phyloP scores from a whole-genome alignment of 106 monocot genomes.

The Apostasia ramifera region DNA sequence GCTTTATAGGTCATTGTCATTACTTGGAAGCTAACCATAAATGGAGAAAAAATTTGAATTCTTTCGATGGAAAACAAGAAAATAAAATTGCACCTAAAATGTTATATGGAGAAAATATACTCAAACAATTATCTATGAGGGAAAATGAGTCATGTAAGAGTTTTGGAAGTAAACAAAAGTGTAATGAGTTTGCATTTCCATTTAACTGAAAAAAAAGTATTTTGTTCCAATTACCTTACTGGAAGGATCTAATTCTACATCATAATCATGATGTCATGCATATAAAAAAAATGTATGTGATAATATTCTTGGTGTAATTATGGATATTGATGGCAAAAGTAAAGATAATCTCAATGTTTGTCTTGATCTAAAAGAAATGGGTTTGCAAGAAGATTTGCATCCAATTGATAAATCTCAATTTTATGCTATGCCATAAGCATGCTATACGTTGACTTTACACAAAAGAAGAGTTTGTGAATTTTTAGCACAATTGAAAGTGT shows the following conservation, averaged over 20 bases:
- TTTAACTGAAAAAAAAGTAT: constrained; percentile 7
- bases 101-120: background rate
- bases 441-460: background rate
- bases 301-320: background rate
- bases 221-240: constrained; percentile 10
- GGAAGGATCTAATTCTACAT: background rate
- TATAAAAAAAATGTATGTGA: constrained; percentile 4
- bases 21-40: background rate
- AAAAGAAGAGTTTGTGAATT: background rate
- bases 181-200: background rate
- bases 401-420: background rate
- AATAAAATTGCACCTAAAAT: background rate
- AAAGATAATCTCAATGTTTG: background rate
- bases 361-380: background rate
- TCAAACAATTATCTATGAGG: background rate
- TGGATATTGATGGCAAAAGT: background rate
- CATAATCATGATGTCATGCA: constrained; percentile 7
- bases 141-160: constrained; percentile 3
- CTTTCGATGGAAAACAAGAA: constrained; percentile 9
- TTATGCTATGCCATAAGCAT: background rate
- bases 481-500: background rate
- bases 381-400: background rate
- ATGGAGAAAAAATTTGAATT: background rate
- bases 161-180: background rate
- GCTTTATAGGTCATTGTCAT: constrained; percentile 5